phyloP scores from a whole-genome alignment of 345 rosid genomes.

The Dovyalis caffra region DNA sequence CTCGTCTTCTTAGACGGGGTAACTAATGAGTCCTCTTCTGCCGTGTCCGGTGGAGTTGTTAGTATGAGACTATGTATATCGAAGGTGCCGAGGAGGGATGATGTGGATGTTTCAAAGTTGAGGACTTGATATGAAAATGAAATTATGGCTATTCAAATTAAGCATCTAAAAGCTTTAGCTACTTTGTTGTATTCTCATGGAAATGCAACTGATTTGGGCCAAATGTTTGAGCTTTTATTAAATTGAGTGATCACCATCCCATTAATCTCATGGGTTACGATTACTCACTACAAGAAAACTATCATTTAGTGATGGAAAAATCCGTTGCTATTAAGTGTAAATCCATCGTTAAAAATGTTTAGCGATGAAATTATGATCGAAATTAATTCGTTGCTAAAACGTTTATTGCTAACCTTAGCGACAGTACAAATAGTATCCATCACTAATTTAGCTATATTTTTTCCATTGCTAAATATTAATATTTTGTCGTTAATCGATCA shows the following conservation, averaged over 20 bases:
- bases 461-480: too few relatives aligned
- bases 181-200: constrained; percentile 94
- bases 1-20: constrained; percentile 72
- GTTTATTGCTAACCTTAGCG: too few relatives aligned
- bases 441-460: too few relatives aligned
- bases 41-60: background rate
- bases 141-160: constrained; percentile 71
- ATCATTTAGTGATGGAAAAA: too few relatives aligned
- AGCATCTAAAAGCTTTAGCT: constrained; percentile 65
- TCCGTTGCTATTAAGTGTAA: too few relatives aligned
- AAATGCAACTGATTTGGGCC: constrained; percentile 96
- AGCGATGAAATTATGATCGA: too few relatives aligned
- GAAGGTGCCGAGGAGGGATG: constrained; percentile 58
- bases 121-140: constrained; percentile 74
- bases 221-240: constrained; percentile 88
- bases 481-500: too few relatives aligned
- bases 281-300: too few relatives aligned
- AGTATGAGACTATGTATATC: constrained; percentile 43
- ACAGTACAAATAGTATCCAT: too few relatives aligned
- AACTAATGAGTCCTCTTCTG: constrained; percentile 45
- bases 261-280: constrained; percentile 92
- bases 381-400: too few relatives aligned
- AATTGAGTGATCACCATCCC: constrained; percentile 75
- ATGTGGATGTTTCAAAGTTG: constrained; percentile 69
- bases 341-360: too few relatives aligned